Evolutionary conservation across 2,329 filamentous ascomycete species (phyloP), one percentile per base, ranked within the genome.

Genomic region (Monilinia fructicola): DNA sequence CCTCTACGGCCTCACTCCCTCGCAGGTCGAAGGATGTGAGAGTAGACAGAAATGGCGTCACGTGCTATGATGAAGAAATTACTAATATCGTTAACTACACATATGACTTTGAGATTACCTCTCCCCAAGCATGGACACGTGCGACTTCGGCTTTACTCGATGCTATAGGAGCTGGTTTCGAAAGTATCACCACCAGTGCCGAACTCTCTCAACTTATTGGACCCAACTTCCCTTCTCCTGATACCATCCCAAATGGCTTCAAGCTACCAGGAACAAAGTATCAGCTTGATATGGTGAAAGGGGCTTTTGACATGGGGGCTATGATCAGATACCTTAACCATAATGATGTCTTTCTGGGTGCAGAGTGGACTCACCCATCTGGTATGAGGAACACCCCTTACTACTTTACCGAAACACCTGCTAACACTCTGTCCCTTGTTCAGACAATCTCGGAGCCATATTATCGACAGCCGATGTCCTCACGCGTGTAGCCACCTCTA

Each of bases 301-400:
- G 78, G 0, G 76, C 79, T 18, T 80, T 80, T 64, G 75, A 78
- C 63, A 53, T 81, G 28, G 78, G 78, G 0, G 69, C 72, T 2
- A 67, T 78, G 68, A 79, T 80, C 48, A 73, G 79, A 35, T 80
- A 79, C 63, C 68, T 80, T 18, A 79, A 81, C 67, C 78, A 79
- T 60, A 81, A 79, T 61, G 79, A 81, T 73, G 78, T 75, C 6
- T 73, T 77, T n/a, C 65, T 71, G 11, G 79, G 78, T 0, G 73
- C 72, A n/a, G 79, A 81, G 71, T 80, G 79, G 79, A 78, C 78
- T 0, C 79, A 80, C 73, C 79, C 79, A 16, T 79, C 76, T 28
- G 73, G 71, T 74, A 65, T 59, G 40, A 42, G 4, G 21, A 2
- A 18, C 1, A 18, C 35, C 6, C 21, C 54, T 26, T 50, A 2